These are phyloP conservation scores for Rutstroemia sp. DNA, from an alignment of 2,329 filamentous ascomycete genomes.

Conservation along the genomic window DNA sequence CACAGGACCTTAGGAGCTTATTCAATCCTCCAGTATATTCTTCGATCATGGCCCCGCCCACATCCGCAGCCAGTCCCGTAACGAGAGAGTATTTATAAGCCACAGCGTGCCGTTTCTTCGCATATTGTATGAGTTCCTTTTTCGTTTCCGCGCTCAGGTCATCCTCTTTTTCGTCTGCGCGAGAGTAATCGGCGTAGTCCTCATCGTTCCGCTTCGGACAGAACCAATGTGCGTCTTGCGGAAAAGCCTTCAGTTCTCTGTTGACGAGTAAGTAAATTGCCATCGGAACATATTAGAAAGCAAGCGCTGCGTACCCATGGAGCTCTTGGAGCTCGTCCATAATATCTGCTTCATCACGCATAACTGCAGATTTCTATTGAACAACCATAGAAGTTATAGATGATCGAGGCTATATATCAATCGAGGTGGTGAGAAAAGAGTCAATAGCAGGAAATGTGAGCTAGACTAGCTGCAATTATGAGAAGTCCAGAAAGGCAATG, in stretches of 20 bases:
- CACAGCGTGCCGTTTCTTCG: conserved; percentile 48
- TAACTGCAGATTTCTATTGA: conserved; percentile 12
- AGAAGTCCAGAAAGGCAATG: too few species aligned
- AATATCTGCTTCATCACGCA: conserved; percentile 26
- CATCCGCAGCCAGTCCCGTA: conserved; percentile 56
- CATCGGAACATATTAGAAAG: not conserved
- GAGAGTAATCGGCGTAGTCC: conserved; percentile 58
- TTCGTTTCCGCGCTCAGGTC: conserved; percentile 45
- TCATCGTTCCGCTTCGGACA: conserved; percentile 59
- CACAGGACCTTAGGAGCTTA: conserved; percentile 53
- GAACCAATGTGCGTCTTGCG: conserved; percentile 50
- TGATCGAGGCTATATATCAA: not conserved
- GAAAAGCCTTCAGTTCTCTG: conserved; percentile 28
- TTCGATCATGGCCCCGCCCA: conserved; percentile 49
- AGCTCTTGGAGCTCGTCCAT: conserved; percentile 28
- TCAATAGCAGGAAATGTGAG: too few species aligned
- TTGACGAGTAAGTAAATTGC: conserved; percentile 6
- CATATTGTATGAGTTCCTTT: conserved; percentile 45
- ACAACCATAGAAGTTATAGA: conserved; percentile 9
- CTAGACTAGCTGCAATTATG: too few species aligned
- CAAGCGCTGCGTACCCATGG: conserved; percentile 18
- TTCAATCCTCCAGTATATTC: conserved; percentile 54
- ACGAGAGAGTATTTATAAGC: conserved; percentile 63
- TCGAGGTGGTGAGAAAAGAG: too few species aligned
- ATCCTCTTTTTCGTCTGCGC: conserved; percentile 39